Evolutionary conservation across 345 rosid genomes (phyloP).

Genomic region (Salix suchowensis): DNA sequence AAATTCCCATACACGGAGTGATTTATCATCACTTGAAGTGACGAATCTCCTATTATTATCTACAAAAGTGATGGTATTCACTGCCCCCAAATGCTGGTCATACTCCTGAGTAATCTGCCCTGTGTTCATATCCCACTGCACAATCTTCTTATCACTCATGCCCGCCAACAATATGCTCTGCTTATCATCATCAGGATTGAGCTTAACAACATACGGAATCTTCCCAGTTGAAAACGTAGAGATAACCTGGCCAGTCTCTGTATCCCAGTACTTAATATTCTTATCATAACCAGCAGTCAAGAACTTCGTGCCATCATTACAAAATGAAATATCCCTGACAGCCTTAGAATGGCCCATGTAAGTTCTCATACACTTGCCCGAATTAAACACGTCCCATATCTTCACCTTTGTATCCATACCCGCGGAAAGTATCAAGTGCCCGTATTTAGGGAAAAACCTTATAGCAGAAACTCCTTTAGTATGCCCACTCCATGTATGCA

Average conservation of each 20-base stretch:
- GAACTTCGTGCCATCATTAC: slow-evolving; percentile 93
- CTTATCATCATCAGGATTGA: slow-evolving; percentile 92
- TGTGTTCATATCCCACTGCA: slow-evolving; percentile 95
- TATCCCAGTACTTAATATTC: slow-evolving; percentile 96
- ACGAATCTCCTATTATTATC: slow-evolving; percentile 93
- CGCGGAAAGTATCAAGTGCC: slow-evolving; percentile 96
- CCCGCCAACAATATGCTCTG: slow-evolving; percentile 94
- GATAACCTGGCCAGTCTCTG: slow-evolving; percentile 93
- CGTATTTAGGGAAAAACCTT: slow-evolving; percentile 87
- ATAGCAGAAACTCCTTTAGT: slow-evolving; percentile 43
- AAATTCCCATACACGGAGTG: slow-evolving; percentile 97
- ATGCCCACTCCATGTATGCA: slow-evolving; percentile 29
- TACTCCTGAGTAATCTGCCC: slow-evolving; percentile 75
- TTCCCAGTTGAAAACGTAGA: slow-evolving; percentile 87
- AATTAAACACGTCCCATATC: slow-evolving; percentile 98
- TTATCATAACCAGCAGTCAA: slow-evolving; percentile 91
- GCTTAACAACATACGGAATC: slow-evolving; percentile 86
- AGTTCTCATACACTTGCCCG: slow-evolving; percentile 97
- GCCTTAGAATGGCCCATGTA: slow-evolving; percentile 97
- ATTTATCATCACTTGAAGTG: slow-evolving; percentile 95
- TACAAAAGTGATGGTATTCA: slow-evolving; percentile 93
- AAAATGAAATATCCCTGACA: slow-evolving; percentile 87
- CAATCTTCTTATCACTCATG: slow-evolving; percentile 99
- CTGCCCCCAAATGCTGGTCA: slow-evolving; percentile 43
- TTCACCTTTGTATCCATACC: slow-evolving; percentile 96